A percentile compares a stretch with the other conserved stretches of the same genome.
Conservation (phyloP, 169 alveolate genomes). For the Miamiensis avidus region DNA sequence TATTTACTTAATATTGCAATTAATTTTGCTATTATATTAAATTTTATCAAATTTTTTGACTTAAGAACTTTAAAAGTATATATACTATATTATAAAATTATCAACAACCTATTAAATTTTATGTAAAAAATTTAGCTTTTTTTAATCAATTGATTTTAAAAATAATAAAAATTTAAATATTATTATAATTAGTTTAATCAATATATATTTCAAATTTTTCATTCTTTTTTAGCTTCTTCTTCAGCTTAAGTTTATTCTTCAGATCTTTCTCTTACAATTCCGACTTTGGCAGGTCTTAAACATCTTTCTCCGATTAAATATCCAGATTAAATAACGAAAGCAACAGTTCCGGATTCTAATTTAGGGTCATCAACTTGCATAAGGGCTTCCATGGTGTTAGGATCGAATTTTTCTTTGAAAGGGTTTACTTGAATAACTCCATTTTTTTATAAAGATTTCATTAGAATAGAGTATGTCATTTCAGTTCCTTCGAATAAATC, state of each 20-base stretch:
- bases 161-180: no score
- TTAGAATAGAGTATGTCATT: slow-evolving; percentile 88
- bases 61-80: no score
- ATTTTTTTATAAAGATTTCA: slow-evolving; percentile 79
- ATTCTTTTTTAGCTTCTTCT: neutral
- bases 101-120: no score
- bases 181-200: no score
- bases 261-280: slow-evolving; percentile 36
- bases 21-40: no score
- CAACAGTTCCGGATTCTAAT: slow-evolving; percentile 81
- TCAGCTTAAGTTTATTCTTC: neutral
- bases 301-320: slow-evolving; percentile 90
- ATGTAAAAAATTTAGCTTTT: no score
- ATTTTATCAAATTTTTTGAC: no score
- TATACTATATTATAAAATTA: no score
- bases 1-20: no score
- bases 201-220: no score
- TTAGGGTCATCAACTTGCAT: slow-evolving; percentile 85
- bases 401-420: slow-evolving; percentile 88
- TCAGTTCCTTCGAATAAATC: slow-evolving; percentile 64
- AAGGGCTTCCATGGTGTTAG: slow-evolving; percentile 92
- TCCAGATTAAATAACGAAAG: slow-evolving; percentile 89
- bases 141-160: no score
- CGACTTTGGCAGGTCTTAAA: slow-evolving; percentile 87
- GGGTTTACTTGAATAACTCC: slow-evolving; percentile 85